Evolutionary conservation across 1,139 yeast species (phyloP).

Genomic region (Saccharomyces hybrid): DNA sequence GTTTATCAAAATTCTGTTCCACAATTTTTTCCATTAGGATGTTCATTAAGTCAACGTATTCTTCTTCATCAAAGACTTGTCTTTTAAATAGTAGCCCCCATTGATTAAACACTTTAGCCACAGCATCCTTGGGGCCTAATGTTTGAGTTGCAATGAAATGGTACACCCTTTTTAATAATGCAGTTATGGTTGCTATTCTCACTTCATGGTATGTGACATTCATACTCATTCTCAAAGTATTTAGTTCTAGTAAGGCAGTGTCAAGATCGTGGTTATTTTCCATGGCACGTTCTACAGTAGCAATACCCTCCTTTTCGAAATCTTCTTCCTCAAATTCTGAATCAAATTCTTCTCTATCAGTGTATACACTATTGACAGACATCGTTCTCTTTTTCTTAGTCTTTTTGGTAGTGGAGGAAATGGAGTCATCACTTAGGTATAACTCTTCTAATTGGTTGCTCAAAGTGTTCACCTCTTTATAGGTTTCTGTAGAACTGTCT

Average conservation of each 20-base stretch:
- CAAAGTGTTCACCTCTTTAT: constrained; percentile 30
- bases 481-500: constrained; percentile 33
- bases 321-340: constrained; percentile 62
- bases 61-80: constrained; percentile 74
- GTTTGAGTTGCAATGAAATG: constrained; percentile 73
- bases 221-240: constrained; percentile 94
- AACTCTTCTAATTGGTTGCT: constrained; percentile 57
- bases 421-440: constrained; percentile 72
- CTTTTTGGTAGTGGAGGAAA: constrained; percentile 47
- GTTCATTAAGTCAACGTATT: constrained; percentile 65
- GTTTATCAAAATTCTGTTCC: constrained; percentile 27
- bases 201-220: constrained; percentile 92
- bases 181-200: constrained; percentile 68
- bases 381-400: constrained; percentile 41
- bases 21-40: constrained; percentile 37
- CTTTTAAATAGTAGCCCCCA: constrained; percentile 78
- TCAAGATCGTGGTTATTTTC: constrained; percentile 88
- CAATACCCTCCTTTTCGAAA: constrained; percentile 80
- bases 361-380: constrained; percentile 39
- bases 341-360: constrained; percentile 30
- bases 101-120: constrained; percentile 59
- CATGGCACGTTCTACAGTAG: constrained; percentile 87
- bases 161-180: constrained; percentile 59
- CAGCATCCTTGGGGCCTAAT: constrained; percentile 65
- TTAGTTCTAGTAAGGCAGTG: constrained; percentile 84